Percentiles rank a stretch among this genome's conserved stretches.
phyloP scores from a whole-genome alignment of 768 basidiomycete genomes.

The Solioccasus polychromus region DNA sequence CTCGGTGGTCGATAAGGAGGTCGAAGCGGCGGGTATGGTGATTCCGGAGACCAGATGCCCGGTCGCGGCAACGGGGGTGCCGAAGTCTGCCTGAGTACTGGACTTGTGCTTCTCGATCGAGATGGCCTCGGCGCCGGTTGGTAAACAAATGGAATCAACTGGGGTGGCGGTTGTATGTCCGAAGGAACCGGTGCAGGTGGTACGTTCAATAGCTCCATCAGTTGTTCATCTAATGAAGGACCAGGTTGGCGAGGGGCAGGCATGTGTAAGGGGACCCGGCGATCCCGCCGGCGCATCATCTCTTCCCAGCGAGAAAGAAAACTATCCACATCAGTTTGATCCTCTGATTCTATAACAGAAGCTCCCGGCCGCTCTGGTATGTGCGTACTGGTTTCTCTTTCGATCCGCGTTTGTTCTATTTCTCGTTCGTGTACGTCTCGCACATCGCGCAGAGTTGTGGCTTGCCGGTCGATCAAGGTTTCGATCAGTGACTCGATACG shows the following conservation, averaged over 20 bases:
- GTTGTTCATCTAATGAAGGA: conserved; percentile 54
- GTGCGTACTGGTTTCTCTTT: too few species aligned
- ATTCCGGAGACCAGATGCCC: conserved; percentile 21
- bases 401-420: too few species aligned
- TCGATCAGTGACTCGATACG: conserved; percentile 25
- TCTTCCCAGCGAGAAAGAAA: conserved; percentile 27
- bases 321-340: conserved; percentile 25
- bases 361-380: conserved; percentile 16
- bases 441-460: not conserved
- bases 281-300: conserved; percentile 25
- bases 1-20: conserved; percentile 5
- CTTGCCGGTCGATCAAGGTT: conserved; percentile 9
- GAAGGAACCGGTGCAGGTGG: conserved; percentile 38
- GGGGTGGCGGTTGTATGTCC: conserved; percentile 47
- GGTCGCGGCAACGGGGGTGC: conserved; percentile 29
- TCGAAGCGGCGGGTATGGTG: conserved; percentile 7
- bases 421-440: conserved; percentile 13
- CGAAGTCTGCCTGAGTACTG: conserved; percentile 23
- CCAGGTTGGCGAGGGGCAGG: conserved; percentile 43
- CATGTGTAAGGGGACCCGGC: conserved; percentile 38
- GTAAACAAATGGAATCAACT: conserved; percentile 52
- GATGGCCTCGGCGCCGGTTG: conserved; percentile 42
- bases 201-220: conserved; percentile 59
- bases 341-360: conserved; percentile 32
- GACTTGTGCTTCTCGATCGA: conserved; percentile 43